phyloP scores from a whole-genome alignment of 805 yeast genomes.

The Wickerhamomyces queroliae region DNA sequence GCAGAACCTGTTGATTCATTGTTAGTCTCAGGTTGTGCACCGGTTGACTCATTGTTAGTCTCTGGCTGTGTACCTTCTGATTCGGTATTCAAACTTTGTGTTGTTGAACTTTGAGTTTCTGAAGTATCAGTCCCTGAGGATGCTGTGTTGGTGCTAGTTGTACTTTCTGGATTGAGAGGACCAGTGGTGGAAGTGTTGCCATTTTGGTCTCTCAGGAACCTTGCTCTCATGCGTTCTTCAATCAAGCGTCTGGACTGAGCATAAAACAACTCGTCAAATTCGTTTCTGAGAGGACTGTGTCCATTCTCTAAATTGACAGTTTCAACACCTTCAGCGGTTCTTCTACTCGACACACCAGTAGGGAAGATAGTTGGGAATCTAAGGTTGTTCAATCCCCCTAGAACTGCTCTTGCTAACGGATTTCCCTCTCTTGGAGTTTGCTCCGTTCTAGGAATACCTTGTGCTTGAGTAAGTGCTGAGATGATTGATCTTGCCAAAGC shows the following conservation, averaged over 20 bases:
- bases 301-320: constrained; percentile 10
- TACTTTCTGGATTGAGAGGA: neutral
- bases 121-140: no score
- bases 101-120: no score
- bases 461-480: neutral
- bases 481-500: neutral
- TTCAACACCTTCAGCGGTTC: constrained; percentile 19
- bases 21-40: no score
- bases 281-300: neutral
- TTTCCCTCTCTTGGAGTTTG: neutral
- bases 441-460: neutral
- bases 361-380: constrained; percentile 9
- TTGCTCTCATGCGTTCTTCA: neutral
- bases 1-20: no score
- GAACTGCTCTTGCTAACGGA: constrained; percentile 3
- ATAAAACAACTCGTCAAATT: neutral
- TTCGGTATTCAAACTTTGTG: no score
- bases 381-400: constrained; percentile 6
- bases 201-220: neutral
- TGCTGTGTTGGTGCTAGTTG: no score
- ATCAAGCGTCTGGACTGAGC: neutral
- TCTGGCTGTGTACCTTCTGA: no score
- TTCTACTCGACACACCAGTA: constrained; percentile 17
- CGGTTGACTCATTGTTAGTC: no score
- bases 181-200: neutral